A percentile compares a stretch with the other conserved stretches of the same genome.
These are phyloP conservation scores for Scutellaria galericulata DNA, from an alignment of 257 asterid genomes.

Conservation along the genomic window DNA sequence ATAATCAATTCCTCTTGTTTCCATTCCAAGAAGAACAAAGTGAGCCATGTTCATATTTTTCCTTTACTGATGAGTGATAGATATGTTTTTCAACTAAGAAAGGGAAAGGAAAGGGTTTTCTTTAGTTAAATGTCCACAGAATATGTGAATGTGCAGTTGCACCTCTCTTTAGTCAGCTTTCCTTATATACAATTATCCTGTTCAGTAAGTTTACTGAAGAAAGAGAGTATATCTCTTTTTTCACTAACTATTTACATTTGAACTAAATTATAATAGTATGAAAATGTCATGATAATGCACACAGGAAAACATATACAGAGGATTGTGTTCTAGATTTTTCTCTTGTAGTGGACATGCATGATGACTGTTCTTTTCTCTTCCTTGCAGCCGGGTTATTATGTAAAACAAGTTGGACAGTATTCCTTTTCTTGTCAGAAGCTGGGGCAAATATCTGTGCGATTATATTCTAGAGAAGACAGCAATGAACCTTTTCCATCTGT, in stretches of 20 bases:
- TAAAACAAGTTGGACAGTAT: conserved; percentile 68
- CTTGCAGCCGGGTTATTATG: conserved; percentile 89
- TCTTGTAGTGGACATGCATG: conserved; percentile 22
- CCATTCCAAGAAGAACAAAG: neutral
- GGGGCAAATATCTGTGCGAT: conserved; percentile 72
- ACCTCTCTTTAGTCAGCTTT: conserved; percentile 4
- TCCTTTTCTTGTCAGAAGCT: conserved; percentile 94
- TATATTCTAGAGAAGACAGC: conserved; percentile 68
- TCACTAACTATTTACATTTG: neutral
- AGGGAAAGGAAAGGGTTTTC: neutral
- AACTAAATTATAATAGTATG: neutral
- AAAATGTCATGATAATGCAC: conserved; percentile 22
- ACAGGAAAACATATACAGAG: neutral
- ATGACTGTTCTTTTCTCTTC: conserved; percentile 34
- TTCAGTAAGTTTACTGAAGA: conserved; percentile 20
- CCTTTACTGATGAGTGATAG: neutral
- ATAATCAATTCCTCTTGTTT: conserved; percentile 19
- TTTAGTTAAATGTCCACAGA: neutral
- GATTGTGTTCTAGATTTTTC: conserved; percentile 8
- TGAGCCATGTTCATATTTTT: conserved; percentile 11
- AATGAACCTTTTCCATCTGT: conserved; percentile 83
- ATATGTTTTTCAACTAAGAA: neutral
- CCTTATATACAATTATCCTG: conserved; percentile 17
- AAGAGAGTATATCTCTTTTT: neutral
- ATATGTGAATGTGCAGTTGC: conserved; percentile 18